phyloP scores from a whole-genome alignment of 345 rosid genomes.

The Streptanthus diversifolius region DNA sequence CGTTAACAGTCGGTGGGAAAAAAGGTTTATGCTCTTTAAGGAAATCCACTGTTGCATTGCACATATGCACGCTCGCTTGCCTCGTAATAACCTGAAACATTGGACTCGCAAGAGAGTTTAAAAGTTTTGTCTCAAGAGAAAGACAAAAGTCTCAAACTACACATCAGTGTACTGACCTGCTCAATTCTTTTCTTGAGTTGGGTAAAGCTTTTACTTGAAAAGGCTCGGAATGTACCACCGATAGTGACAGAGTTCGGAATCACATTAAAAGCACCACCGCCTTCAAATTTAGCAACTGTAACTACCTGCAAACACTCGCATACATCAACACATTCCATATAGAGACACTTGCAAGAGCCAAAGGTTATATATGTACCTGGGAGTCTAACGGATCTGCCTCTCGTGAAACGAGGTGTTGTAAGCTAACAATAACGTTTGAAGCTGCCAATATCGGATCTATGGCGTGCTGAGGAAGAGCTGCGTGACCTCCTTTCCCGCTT shows the following conservation, averaged over 20 bases:
- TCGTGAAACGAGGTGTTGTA: slow-evolving; percentile 81
- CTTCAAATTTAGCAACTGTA: slow-evolving; percentile 66
- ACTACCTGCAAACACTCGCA: slow-evolving; percentile 54
- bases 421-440: slow-evolving; percentile 65
- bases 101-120: not conserved
- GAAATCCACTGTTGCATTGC: slow-evolving; percentile 67
- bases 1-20: slow-evolving; percentile 70
- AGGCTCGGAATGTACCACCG: slow-evolving; percentile 87
- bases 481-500: slow-evolving; percentile 79
- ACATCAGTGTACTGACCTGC: slow-evolving; percentile 48
- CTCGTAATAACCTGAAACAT: slow-evolving; percentile 60
- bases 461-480: slow-evolving; percentile 74
- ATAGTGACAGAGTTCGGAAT: slow-evolving; percentile 85
- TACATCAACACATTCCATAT: not conserved
- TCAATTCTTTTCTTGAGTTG: slow-evolving; percentile 70
- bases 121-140: not conserved
- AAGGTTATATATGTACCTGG: slow-evolving; percentile 42
- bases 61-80: slow-evolving; percentile 88
- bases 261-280: slow-evolving; percentile 77
- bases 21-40: slow-evolving; percentile 38
- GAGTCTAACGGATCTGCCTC: slow-evolving; percentile 91
- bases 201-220: slow-evolving; percentile 52
- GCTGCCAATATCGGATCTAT: slow-evolving; percentile 80
- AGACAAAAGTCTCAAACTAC: not conserved
- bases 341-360: not conserved